Base-by-base conservation (phyloP, 176 grass and related monocot genomes). In the Olyra latifolia region DNA sequence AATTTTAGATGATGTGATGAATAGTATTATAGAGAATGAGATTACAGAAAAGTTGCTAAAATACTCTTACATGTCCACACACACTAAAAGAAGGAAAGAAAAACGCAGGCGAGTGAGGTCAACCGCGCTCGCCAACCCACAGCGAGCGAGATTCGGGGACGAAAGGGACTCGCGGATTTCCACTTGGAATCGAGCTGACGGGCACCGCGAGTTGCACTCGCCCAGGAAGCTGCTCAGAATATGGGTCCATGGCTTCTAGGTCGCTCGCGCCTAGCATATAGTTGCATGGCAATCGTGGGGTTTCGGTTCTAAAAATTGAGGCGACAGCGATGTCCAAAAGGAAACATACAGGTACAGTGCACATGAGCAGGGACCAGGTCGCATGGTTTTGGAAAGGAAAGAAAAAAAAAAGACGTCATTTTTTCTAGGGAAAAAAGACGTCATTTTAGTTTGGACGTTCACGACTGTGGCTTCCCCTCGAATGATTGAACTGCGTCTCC, bases 181-280 rank as follows among this genome's bases (percentile, higher is more conserved):
- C 12, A 15, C n/a, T 10, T 5, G 41, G 40, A 10, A 17, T 24
- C 58, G 8, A 13, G 55, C 43, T 7, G n/a, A 71, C 15, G 52
- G 27, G 25, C 8, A 23, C 40, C 1, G 20, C 44, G 11, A 15
- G 74, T 41, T n/a, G 4, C 8, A 10, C 12, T 74, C 8, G 12
- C 16, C 22, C 20, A 52, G 55, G 83, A 85, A 85, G 66, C 83
- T 79, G 45, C 83, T 45, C 0, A 28, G 83, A 85, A 85, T 78
- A 53, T 12, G 50, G 42, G 12, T 11, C 55, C 55, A 19, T 13
- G 19, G 47, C 22, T 75, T 75, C 62, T 66, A 45, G 48, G 67
- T 44, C 1, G 32, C 32, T 44, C 1, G 49, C 7, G 17, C 59
- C 45, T 14, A 12, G 23, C 35, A 23, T 29, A 35, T 35, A 35